phyloP scores from a whole-genome alignment of 1,284 basidiomycete genomes.

The Inonotus obliquus region DNA sequence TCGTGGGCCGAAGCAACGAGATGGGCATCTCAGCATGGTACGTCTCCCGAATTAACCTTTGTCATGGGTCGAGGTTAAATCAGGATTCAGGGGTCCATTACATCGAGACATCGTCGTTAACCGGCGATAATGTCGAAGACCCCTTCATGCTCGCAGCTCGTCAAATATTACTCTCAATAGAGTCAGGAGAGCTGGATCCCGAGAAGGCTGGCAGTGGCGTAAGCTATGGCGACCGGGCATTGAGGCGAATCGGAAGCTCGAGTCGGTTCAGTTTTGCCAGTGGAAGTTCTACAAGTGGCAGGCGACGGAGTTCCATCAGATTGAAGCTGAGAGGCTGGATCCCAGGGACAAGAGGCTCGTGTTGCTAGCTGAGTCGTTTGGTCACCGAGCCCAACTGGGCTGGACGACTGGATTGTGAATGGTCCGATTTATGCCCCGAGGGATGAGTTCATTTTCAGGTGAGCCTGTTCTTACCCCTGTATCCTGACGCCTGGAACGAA shows the following conservation, averaged over 20 bases:
- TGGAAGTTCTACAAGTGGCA: constrained; percentile 63
- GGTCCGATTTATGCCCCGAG: neutral
- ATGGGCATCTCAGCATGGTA: constrained; percentile 94
- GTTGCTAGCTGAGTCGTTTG: constrained; percentile 18
- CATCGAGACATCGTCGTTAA: constrained; percentile 88
- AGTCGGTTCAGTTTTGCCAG: constrained; percentile 66
- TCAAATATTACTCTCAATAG: constrained; percentile 89
- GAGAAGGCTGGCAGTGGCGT: constrained; percentile 93
- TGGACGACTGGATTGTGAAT: constrained; percentile 3
- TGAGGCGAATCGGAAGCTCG: constrained; percentile 81
- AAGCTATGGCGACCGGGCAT: constrained; percentile 90
- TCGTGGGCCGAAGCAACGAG: constrained; percentile 90
- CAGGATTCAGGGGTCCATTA: constrained; percentile 73
- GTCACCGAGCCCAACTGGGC: neutral
- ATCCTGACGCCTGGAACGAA: neutral
- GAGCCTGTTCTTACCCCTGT: neutral
- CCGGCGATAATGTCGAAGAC: constrained; percentile 90
- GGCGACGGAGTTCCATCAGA: constrained; percentile 52
- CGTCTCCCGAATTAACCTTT: constrained; percentile 20
- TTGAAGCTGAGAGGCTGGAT: constrained; percentile 57
- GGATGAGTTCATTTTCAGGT: neutral
- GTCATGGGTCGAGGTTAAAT: constrained; percentile 8
- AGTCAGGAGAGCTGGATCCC: constrained; percentile 87
- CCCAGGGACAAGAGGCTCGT: constrained; percentile 40
- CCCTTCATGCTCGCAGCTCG: constrained; percentile 91